Evolutionary conservation across 1,284 basidiomycete species (phyloP).

Genomic region (Leccinum fuscescens): DNA sequence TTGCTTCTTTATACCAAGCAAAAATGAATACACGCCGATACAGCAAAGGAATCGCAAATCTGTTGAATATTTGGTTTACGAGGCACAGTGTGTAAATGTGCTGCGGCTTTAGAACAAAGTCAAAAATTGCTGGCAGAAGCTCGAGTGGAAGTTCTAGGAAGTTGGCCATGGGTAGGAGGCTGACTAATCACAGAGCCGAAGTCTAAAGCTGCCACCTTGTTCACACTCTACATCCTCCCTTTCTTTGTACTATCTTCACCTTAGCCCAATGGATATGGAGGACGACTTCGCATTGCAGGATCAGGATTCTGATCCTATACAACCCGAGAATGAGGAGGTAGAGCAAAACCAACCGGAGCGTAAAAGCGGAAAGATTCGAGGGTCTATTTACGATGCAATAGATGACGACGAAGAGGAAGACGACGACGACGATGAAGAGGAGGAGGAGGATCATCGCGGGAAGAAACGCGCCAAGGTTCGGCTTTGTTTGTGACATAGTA

Average conservation of each 20-base stretch:
- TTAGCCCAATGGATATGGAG: slow-evolving; percentile 45
- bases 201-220: not conserved
- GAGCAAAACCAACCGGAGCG: slow-evolving; percentile 33
- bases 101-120: slow-evolving; percentile 47
- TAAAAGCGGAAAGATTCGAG: slow-evolving; percentile 32
- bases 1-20: slow-evolving; percentile 65
- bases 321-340: slow-evolving; percentile 39
- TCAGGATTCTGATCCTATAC: slow-evolving; percentile 37
- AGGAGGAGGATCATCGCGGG: slow-evolving; percentile 43
- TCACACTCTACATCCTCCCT: not conserved
- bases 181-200: slow-evolving; percentile 24
- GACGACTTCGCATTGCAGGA: slow-evolving; percentile 43
- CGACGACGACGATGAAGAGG: slow-evolving; percentile 49
- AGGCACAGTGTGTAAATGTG: slow-evolving; percentile 52
- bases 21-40: slow-evolving; percentile 60
- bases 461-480: slow-evolving; percentile 59
- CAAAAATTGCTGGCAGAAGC: slow-evolving; percentile 52
- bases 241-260: slow-evolving; percentile 24
- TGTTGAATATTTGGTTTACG: slow-evolving; percentile 54
- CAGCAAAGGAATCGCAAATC: slow-evolving; percentile 46
- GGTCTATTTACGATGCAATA: slow-evolving; percentile 50
- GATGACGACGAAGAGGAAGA: slow-evolving; percentile 48
- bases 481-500: slow-evolving; percentile 7
- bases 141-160: slow-evolving; percentile 61
- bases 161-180: slow-evolving; percentile 22